A percentile compares a stretch with the other conserved stretches of the same genome.
Evolutionary conservation across 106 monocot genomes (phyloP).

Genomic region (Dendrobium chrysotoxum): DNA sequence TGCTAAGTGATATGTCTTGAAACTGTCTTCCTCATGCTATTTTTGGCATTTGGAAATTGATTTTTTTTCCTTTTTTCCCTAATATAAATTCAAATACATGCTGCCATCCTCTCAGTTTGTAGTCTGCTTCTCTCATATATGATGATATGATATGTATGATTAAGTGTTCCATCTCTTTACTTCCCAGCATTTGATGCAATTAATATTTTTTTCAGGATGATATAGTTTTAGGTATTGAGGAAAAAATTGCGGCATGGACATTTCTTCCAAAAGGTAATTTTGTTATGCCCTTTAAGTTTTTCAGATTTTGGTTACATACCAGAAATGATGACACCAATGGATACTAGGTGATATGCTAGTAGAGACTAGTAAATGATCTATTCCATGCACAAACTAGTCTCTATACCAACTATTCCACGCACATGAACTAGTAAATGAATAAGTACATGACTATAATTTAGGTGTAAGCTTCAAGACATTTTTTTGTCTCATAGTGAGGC

Average conservation of each 20-base stretch:
- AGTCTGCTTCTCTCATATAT: neutral
- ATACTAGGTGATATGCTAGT: neutral
- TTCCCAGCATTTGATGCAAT: neutral
- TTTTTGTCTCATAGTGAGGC: no score
- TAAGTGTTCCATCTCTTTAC: neutral
- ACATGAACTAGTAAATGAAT: no score
- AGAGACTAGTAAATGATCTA: neutral
- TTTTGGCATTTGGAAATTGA: neutral
- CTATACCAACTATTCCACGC: no score
- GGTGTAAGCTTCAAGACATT: no score
- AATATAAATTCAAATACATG: neutral
- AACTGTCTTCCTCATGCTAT: neutral
- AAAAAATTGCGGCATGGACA: constrained; percentile 86
- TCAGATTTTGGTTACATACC: neutral
- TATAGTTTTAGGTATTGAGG: constrained; percentile 60
- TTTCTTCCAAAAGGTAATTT: constrained; percentile 74
- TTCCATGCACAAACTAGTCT: neutral
- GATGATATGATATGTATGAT: neutral
- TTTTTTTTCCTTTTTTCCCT: neutral
- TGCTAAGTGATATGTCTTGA: neutral
- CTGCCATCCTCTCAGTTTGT: neutral
- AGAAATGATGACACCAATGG: neutral
- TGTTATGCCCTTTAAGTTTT: neutral
- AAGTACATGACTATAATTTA: no score
- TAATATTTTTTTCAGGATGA: constrained; percentile 33